A percentile compares a stretch with the other conserved stretches of the same genome.
Evolutionary conservation across 169 alveolate species (phyloP).

Genomic region (Amoebophrya sp.): DNA sequence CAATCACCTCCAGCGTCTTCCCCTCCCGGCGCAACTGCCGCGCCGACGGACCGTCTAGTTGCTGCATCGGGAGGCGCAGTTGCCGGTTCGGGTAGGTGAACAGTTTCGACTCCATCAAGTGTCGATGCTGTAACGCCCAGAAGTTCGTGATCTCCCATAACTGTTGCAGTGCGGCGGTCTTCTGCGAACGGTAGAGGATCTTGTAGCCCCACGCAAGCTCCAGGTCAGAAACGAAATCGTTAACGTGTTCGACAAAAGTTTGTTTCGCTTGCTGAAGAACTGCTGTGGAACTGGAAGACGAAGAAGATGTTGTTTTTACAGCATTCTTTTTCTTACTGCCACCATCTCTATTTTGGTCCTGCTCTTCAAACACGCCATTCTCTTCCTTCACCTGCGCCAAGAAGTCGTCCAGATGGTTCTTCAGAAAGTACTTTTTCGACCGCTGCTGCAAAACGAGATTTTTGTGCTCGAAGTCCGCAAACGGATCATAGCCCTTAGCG

Average conservation of each 20-base stretch:
- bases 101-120: background rate
- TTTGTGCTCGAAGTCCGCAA: background rate
- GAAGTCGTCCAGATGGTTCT: background rate
- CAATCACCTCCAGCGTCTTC: too few relatives aligned
- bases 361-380: background rate
- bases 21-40: background rate
- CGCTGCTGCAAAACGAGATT: background rate
- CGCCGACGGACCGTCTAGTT: background rate
- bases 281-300: too few relatives aligned
- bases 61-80: background rate
- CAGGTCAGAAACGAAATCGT: background rate
- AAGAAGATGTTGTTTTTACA: too few relatives aligned
- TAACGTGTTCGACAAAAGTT: background rate
- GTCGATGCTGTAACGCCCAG: background rate
- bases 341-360: background rate
- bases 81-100: background rate
- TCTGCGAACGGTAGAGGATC: background rate
- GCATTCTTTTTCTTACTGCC: too few relatives aligned
- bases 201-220: background rate
- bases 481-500: background rate
- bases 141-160: background rate
- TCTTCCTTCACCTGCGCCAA: background rate
- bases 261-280: background rate
- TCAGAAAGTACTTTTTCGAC: background rate
- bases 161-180: background rate